Evolutionary conservation across 345 rosid genomes (phyloP), one percentile per base, ranked within the genome.

Genomic region (Clarkia xantiana): DNA sequence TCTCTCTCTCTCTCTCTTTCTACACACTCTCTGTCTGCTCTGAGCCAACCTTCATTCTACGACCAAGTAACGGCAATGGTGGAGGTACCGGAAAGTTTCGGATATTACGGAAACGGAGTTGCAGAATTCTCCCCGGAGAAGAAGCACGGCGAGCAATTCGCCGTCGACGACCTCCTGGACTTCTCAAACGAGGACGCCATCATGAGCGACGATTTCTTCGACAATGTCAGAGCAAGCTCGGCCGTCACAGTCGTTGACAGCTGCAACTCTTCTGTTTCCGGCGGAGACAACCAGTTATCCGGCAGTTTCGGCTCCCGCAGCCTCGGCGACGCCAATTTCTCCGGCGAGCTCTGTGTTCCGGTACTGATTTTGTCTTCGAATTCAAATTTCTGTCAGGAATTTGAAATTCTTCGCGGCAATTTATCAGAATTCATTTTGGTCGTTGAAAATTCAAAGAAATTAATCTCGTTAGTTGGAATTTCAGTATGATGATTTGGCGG

Each of bases 331-430:
- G 62, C 74, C 57, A 67, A 68, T 19, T 68, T 73, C 66, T 64
- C 76, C 46, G 57, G 71, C 60, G 91, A 78, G 56, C 76, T 82
- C 45, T 76, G 75, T 60, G 78, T 79, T 53, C 91, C 86, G 81
- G 91, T 82, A 65, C 59, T 23, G 8, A 3, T 29, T 5, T 29
- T 4, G 8, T 29, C 36, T 29, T 29, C 8, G 25, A 22, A 22
- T 22, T 22, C 25, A n/a, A n/a, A n/a, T n/a, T 22, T 22, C 5
- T 22, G 2, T 22, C 25, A 22, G 5, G 25, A 22, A 22, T 22
- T 22, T 5, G 25, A n/a, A n/a, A n/a, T n/a, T n/a, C n/a, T n/a
- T n/a, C n/a, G n/a, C n/a, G n/a, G n/a, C n/a, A n/a, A n/a, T n/a
- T n/a, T n/a, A n/a, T n/a, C 5, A 5, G 25, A 22, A 22, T 22